These are phyloP conservation scores for Fraxinus ornus DNA, from an alignment of 305 asterid genomes.

Conservation along the genomic window DNA sequence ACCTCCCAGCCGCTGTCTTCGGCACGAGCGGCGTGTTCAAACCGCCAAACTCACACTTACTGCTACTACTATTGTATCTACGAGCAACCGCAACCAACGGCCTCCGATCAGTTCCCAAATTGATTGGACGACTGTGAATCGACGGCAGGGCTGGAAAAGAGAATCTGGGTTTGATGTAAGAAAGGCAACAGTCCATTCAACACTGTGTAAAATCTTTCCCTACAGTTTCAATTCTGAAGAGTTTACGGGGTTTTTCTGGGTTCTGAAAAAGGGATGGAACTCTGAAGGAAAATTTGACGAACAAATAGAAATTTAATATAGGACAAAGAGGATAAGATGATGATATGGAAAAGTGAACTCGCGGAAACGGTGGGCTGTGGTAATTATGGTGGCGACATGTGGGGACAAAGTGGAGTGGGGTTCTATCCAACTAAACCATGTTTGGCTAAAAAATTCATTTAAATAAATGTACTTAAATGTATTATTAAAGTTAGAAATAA, in stretches of 20 bases:
- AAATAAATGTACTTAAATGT: too few species aligned
- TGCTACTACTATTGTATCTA: slow-evolving; percentile 20
- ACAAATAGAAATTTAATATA: neutral
- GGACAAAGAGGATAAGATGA: slow-evolving; percentile 31
- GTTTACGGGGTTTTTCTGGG: neutral
- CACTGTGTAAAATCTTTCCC: neutral
- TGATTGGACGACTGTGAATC: slow-evolving; percentile 26
- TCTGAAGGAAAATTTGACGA: neutral
- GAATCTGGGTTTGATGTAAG: slow-evolving; percentile 27
- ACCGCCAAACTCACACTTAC: slow-evolving; percentile 52
- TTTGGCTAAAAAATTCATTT: neutral
- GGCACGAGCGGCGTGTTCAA: slow-evolving; percentile 73
- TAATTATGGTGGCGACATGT: slow-evolving; percentile 19
- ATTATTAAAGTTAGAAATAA: too few species aligned
- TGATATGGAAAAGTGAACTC: slow-evolving; percentile 3
- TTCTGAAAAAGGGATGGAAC: neutral
- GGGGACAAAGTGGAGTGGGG: neutral
- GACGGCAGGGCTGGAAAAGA: slow-evolving; percentile 35
- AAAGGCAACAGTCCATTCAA: slow-evolving; percentile 74
- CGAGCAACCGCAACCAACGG: slow-evolving; percentile 32
- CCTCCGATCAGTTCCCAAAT: slow-evolving; percentile 20
- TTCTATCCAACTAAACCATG: neutral
- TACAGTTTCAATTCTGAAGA: neutral
- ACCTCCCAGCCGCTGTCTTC: slow-evolving; percentile 58
- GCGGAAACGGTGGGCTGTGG: neutral